A percentile compares a stretch with the other conserved stretches of the same genome.
These are phyloP conservation scores for Hemileia vastatrix DNA, from an alignment of 1,284 basidiomycete species.

Conservation along the genomic window DNA sequence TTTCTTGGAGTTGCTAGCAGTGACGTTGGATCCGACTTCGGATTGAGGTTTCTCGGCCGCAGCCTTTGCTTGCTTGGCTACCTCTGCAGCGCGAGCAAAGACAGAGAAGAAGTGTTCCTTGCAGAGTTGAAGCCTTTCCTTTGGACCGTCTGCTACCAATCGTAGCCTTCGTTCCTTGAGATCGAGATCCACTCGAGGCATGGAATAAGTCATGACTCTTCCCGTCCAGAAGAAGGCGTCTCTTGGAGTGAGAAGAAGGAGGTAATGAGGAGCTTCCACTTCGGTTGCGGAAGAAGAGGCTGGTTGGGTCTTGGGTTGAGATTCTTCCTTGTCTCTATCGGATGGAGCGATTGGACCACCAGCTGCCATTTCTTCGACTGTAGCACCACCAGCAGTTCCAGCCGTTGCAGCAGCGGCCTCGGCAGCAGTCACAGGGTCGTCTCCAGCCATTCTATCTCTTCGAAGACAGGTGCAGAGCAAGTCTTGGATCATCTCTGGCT, in stretches of 20 bases:
- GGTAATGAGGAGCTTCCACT: conserved; percentile 30
- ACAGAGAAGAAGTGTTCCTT: conserved; percentile 65
- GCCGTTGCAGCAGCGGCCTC: conserved; percentile 20
- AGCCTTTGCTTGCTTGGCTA: not conserved
- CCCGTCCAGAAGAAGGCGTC: conserved; percentile 40
- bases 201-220: too few relatives aligned
- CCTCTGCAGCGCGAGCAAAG: conserved; percentile 23
- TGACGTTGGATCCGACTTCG: conserved; percentile 48
- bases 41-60: conserved; percentile 10
- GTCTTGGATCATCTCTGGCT: conserved; percentile 65
- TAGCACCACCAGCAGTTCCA: conserved; percentile 36
- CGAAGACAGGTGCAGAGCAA: conserved; percentile 59
- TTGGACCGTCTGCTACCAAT: conserved; percentile 60
- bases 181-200: conserved; percentile 61
- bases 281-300: not conserved
- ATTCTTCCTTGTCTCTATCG: conserved; percentile 45
- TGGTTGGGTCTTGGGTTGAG: too few relatives aligned
- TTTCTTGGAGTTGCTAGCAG: too few relatives aligned
- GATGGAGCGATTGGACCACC: too few relatives aligned
- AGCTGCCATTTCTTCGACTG: conserved; percentile 47
- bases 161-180: conserved; percentile 39
- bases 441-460: conserved; percentile 49
- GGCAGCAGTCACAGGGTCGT: conserved; percentile 18
- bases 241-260: conserved; percentile 37
- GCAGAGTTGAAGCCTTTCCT: conserved; percentile 61